Percentiles rank a stretch among this genome's conserved stretches.
Evolutionary conservation across 2,329 filamentous ascomycete species (phyloP).

Genomic region (Botrytis paeoniae): DNA sequence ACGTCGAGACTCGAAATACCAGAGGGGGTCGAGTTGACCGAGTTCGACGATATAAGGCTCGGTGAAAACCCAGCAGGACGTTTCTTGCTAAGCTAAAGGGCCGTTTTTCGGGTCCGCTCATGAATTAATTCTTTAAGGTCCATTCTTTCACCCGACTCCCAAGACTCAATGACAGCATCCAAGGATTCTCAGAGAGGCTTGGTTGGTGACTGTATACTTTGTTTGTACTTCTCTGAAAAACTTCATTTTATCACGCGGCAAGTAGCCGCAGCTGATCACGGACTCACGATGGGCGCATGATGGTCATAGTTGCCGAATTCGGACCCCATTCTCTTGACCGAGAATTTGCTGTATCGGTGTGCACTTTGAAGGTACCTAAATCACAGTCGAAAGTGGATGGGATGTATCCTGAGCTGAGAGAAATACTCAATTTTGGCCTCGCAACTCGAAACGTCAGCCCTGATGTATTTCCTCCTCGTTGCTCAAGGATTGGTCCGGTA

Average conservation of each 20-base stretch:
- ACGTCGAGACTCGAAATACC: background rate
- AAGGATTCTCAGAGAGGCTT: background rate
- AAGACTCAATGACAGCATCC: background rate
- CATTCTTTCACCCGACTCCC: background rate
- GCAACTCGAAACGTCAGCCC: slow-evolving; percentile 7
- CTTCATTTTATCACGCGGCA: slow-evolving; percentile 14
- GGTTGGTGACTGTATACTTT: background rate
- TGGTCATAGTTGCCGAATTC: slow-evolving; percentile 13
- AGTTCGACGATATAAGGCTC: background rate
- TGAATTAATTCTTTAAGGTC: background rate
- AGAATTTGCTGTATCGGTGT: slow-evolving; percentile 1
- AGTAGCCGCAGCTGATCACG: slow-evolving; percentile 13
- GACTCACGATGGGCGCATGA: slow-evolving; percentile 17
- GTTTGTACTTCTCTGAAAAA: background rate
- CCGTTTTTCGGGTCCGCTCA: background rate
- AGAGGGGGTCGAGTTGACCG: background rate
- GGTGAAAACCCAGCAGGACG: slow-evolving; percentile 1
- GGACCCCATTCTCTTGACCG: slow-evolving; percentile 1
- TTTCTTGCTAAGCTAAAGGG: slow-evolving; percentile 8
- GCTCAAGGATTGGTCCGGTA: background rate
- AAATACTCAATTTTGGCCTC: background rate
- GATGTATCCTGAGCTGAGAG: background rate
- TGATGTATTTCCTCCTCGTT: background rate
- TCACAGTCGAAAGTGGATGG: slow-evolving; percentile 6
- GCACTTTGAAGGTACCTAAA: background rate